Evolutionary conservation across 148 eudicot genomes (phyloP), one percentile per base, ranked within the genome.

Genomic region (Nepenthes mirabilis): DNA sequence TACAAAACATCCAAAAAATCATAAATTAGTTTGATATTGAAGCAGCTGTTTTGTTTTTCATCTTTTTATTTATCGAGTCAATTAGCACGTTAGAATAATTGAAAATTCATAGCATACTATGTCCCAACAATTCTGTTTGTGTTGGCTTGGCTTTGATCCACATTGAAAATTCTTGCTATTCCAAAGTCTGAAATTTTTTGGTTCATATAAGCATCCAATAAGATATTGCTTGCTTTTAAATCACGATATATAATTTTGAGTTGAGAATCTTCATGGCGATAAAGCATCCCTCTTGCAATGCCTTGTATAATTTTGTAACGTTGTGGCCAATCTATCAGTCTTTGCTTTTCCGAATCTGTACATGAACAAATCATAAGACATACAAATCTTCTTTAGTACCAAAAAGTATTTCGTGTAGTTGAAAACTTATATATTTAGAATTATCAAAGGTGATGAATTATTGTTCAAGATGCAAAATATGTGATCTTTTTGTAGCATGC

Each of bases 181-280:
- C 72, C 50, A 13, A 68, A 68, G 11, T 56, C 49, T 23, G 71
- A 35, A 34, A 68, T 61, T 63, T 72, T 83, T 1, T 82, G 80
- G 34, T 75, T 73, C 84, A 83, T 77, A 2, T 77, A 63, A 5
- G 43, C 71, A 47, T 66, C 82, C 43, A 83, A 40, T 14, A 83
- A 58, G 13, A 80, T 43, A 33, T 77, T 82, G 68, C 84, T 72
- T 0, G 82, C 70, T 65, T 77, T 79, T 32, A 82, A 72, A 65
- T 79, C 81, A 11, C 79, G 79, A 60, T 82, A 83, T 62, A 82
- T 74, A 10, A 82, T 70, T 52, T 65, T 59, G 32, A 83, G 69
- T 7, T 75, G 75, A 37, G 87, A 82, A 65, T 82, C 84, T 50
- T 79, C 79, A 13, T 82, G 84, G 34, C 61, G 65, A 40, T 68